Evolutionary conservation across 1,139 yeast genomes (phyloP), one percentile per base, ranked within the genome.

Genomic region (Eremothecium sinecaudum): DNA sequence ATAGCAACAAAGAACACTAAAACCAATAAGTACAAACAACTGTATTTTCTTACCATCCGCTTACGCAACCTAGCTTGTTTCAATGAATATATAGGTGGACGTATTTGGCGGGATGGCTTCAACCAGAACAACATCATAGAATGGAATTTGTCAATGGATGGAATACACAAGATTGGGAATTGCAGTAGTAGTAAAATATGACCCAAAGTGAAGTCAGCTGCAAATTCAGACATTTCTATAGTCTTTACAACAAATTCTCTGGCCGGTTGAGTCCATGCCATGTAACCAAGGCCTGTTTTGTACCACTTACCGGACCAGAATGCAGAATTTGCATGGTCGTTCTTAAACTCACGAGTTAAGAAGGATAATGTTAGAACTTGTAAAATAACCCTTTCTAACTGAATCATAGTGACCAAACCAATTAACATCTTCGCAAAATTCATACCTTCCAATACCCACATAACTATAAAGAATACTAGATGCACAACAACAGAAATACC

Each of bases 251-350:
- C 74, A 61, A 83, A 86, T 67, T 90, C 99, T 71, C 99, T 83
- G 33, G 83, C 61, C 45, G 99, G 98, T 67, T 90, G 98, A 24
- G 97, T 81, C 70, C 83, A 73, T 14, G 97, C 95, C 76, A 82
- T 79, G 77, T 82, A 79, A 44, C 98, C 98, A 66, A 90, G 67
- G 56, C 94, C 93, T 44, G 84, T 69, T 44, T 93, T 87, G 63
- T 87, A 84, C 99, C 99, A 90, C 64, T 87, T 87, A 72, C 99
- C 99, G 43, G 94, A 81, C 99, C 99, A 90, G 90, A 93, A 90
- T 18, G 98, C 97, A 51, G 94, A 79, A 67, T 90, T 90, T 28
- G 98, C 73, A 59, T 81, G 87, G 63, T 92, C 98, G 53, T 84
- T 87, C 76, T 87, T 90, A 70, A 86, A 87, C 66, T 90, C 99